These are phyloP conservation scores for Ophiocordyceps sinensis DNA, from an alignment of 2,329 filamentous ascomycete species.

Conservation along the genomic window DNA sequence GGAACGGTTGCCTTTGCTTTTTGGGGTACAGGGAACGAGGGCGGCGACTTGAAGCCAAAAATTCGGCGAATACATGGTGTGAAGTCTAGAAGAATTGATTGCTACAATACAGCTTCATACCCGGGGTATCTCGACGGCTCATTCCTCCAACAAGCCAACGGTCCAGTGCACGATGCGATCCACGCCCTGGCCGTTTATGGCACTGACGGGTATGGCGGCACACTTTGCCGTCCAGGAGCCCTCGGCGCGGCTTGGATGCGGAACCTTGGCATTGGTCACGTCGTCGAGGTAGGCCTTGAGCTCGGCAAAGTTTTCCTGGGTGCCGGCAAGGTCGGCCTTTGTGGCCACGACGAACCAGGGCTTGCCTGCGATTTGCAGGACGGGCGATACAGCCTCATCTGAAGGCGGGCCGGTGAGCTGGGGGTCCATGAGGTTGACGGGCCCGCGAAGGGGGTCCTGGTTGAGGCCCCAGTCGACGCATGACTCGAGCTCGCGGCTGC, in stretches of 20 bases:
- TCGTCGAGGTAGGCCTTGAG: slow-evolving; percentile 57
- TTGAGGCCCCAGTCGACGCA: slow-evolving; percentile 44
- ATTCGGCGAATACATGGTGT: neutral
- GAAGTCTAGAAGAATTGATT: neutral
- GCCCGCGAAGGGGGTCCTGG: slow-evolving; percentile 21
- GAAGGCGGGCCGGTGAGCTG: slow-evolving; percentile 4
- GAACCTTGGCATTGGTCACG: slow-evolving; percentile 45
- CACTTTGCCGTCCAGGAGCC: slow-evolving; percentile 46
- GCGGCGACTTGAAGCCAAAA: no score
- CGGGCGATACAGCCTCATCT: slow-evolving; percentile 11
- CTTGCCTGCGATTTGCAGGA: slow-evolving; percentile 75
- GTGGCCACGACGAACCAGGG: slow-evolving; percentile 95
- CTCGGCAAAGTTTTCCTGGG: slow-evolving; percentile 59
- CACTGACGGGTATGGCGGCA: slow-evolving; percentile 71
- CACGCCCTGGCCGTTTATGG: slow-evolving; percentile 75
- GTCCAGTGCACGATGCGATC: slow-evolving; percentile 60
- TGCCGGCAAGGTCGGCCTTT: slow-evolving; percentile 72
- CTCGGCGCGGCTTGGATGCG: slow-evolving; percentile 58
- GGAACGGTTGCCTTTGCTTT: no score
- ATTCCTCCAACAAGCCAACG: slow-evolving; percentile 48
- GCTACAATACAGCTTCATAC: neutral
- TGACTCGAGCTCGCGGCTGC: slow-evolving; percentile 44
- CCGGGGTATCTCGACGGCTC: slow-evolving; percentile 1
- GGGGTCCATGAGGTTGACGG: slow-evolving; percentile 11
- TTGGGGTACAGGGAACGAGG: no score